Evolutionary conservation across 176 grass and related monocot species (phyloP).

Genomic region (Melocanna baccifera): DNA sequence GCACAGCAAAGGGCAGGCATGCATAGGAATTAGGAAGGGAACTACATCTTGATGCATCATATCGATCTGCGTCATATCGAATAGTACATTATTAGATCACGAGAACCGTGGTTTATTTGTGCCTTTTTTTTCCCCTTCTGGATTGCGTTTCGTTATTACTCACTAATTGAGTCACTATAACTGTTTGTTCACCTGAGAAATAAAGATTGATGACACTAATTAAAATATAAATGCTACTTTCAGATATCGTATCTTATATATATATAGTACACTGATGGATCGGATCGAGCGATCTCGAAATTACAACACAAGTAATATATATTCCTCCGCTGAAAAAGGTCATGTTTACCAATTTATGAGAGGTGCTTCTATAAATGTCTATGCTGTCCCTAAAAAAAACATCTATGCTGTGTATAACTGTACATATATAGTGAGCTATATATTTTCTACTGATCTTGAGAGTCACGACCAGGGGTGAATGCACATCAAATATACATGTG

Average conservation of each 20-base stretch:
- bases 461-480: background rate
- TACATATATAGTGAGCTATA: background rate
- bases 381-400: too few relatives aligned
- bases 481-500: background rate
- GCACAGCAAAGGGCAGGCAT: slow-evolving; percentile 11
- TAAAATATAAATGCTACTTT: background rate
- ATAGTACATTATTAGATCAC: background rate
- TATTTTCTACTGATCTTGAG: background rate
- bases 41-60: background rate
- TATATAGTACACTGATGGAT: background rate
- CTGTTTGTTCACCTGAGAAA: background rate
- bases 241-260: background rate
- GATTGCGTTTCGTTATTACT: background rate
- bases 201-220: background rate
- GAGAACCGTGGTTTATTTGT: background rate
- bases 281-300: background rate
- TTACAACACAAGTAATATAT: background rate
- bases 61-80: background rate
- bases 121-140: background rate
- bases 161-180: background rate
- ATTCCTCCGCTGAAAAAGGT: background rate
- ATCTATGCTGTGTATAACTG: too few relatives aligned
- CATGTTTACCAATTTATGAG: background rate
- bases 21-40: too few relatives aligned
- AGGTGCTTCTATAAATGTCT: too few relatives aligned